Percentiles rank a stretch among this genome's conserved stretches.
Evolutionary conservation across 179 eudicot genomes (phyloP).

Genomic region (Beta corolliflora): DNA sequence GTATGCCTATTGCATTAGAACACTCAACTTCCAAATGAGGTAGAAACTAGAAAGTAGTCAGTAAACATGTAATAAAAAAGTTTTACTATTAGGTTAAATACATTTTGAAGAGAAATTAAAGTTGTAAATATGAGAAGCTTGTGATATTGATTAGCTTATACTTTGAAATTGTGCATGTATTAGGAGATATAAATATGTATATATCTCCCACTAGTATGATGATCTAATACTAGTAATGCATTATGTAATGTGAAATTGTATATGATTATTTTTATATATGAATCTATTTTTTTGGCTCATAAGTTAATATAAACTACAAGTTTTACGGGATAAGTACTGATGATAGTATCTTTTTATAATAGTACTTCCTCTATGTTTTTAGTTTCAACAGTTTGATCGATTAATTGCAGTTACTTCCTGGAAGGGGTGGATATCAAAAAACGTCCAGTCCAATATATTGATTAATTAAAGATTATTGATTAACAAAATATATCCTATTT

Average conservation of each 20-base stretch:
- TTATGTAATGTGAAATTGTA: slow-evolving; percentile 16
- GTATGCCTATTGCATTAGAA: slow-evolving; percentile 64
- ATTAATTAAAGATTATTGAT: too few species aligned
- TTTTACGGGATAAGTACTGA: not conserved
- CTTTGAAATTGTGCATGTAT: not conserved
- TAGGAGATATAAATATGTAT: slow-evolving; percentile 4
- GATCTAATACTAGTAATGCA: not conserved
- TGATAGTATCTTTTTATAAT: too few species aligned
- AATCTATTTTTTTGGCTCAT: slow-evolving; percentile 17
- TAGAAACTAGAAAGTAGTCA: slow-evolving; percentile 31
- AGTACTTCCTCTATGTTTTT: too few species aligned
- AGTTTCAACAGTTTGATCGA: too few species aligned
- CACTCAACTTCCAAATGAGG: slow-evolving; percentile 80
- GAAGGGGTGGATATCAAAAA: too few species aligned
- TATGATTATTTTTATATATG: slow-evolving; percentile 1
- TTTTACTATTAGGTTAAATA: not conserved
- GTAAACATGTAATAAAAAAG: not conserved
- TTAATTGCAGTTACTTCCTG: too few species aligned
- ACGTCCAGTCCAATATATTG: too few species aligned
- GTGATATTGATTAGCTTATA: slow-evolving; percentile 17
- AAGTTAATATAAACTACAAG: not conserved
- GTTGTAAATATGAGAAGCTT: slow-evolving; percentile 29
- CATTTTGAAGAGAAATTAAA: slow-evolving; percentile 23
- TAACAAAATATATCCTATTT: too few species aligned
- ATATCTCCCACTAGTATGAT: not conserved